These are phyloP conservation scores for Comarum palustre DNA, from an alignment of 306 rosid genomes.

Conservation along the genomic window DNA sequence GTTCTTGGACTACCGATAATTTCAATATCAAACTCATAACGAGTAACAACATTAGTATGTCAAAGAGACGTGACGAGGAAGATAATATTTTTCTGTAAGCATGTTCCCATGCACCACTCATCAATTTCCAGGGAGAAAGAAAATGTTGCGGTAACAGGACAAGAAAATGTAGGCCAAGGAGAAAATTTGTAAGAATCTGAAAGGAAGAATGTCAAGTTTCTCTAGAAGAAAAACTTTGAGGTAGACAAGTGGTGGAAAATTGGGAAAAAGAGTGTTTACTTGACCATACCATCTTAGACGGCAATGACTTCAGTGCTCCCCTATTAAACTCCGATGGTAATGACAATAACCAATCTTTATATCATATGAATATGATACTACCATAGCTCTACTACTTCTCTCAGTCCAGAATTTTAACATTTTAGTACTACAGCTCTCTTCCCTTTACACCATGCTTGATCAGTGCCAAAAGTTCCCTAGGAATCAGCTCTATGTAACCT, in stretches of 20 bases:
- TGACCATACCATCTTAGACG: constrained; percentile 48
- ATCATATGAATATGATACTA: constrained; percentile 7
- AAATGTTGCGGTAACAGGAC: background rate
- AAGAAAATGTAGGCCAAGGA: background rate
- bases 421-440: constrained; percentile 19
- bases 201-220: too few species aligned
- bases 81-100: background rate
- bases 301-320: constrained; percentile 38
- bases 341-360: constrained; percentile 32
- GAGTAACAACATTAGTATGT: background rate
- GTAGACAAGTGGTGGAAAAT: constrained; percentile 28
- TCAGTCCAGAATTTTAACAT: constrained; percentile 11
- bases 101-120: background rate
- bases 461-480: constrained; percentile 19
- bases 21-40: background rate
- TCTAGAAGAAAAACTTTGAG: constrained; percentile 7
- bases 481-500: constrained; percentile 18
- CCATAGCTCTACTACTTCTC: background rate
- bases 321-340: constrained; percentile 27
- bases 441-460: constrained; percentile 40
- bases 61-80: background rate
- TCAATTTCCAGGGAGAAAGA: background rate
- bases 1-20: too few species aligned
- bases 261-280: constrained; percentile 19
- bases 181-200: background rate